A percentile compares a stretch with the other conserved stretches of the same genome.
Evolutionary conservation across 331 rosid species (phyloP).

Genomic region (Stylosanthes scabra): DNA sequence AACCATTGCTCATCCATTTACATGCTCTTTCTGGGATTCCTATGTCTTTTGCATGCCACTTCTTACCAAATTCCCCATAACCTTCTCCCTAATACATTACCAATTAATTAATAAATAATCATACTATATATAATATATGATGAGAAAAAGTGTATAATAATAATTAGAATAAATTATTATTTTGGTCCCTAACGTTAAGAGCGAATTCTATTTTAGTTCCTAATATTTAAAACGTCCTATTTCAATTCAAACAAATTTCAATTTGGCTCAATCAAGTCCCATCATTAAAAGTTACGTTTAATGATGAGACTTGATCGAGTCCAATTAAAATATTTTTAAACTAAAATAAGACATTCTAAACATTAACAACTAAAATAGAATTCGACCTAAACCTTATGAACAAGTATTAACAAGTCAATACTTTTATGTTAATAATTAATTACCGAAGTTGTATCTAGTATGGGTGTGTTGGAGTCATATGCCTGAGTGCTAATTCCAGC

Average conservation of each 20-base stretch:
- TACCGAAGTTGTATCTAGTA: conserved; percentile 66
- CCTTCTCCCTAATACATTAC: conserved; percentile 52
- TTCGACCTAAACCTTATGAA: neutral
- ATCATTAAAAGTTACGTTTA: too few species aligned
- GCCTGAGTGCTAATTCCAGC: conserved; percentile 80
- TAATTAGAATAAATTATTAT: too few species aligned
- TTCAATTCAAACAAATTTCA: neutral
- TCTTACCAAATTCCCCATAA: conserved; percentile 60
- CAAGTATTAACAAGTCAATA: neutral
- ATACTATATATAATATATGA: too few species aligned
- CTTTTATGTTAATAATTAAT: neutral
- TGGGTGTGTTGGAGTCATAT: conserved; percentile 60
- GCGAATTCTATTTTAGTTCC: too few species aligned
- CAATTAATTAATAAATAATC: neutral
- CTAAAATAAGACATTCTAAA: too few species aligned
- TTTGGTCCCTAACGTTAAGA: too few species aligned
- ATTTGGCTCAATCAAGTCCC: neutral
- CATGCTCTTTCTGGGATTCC: conserved; percentile 62
- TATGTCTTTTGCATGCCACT: conserved; percentile 71
- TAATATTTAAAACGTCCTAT: neutral
- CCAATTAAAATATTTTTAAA: too few species aligned
- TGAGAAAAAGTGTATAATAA: too few species aligned
- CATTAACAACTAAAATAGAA: too few species aligned
- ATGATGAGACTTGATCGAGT: too few species aligned
- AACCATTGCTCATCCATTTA: conserved; percentile 76